Base-by-base conservation (phyloP, 257 asterid species). In the Solanum sejunctum region DNA sequence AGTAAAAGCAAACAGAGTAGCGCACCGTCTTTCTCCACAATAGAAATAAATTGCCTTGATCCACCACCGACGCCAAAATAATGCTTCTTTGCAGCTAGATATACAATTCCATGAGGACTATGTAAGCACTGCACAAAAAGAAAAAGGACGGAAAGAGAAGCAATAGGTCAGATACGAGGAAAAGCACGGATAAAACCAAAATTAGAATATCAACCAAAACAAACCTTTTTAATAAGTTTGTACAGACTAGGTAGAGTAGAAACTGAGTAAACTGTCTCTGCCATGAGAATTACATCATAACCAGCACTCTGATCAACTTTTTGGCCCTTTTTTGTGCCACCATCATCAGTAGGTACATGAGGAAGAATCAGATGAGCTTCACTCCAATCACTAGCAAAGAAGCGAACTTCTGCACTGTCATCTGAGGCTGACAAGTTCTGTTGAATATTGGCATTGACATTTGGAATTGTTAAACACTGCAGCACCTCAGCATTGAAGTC, bases 1-100 rank as follows among this genome's bases (percentile, higher is more conserved):
- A 3, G 80, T 43, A n/a, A n/a, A 10, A 45, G 57, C 47, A 75
- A 12, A 26, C 64, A 15, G 0, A 16, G 47, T 3, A 83, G 84
- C 93, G 87, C 85, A 97, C 99, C 95, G 49, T 94, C 97, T 86
- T 94, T 92, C 86, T 94, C 99, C 20, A 91, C 92, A 28, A 97
- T 15, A 52, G 98, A 95, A 41, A 95, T 85, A 85, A 95, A 97
- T 64, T 89, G 90, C 89, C 98, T 91, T 13, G 99, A 93, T 86
- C 99, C 99, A 84, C 99, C 99, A 61, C 99, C 99, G 0, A 97
- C 99, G 84, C 99, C 99, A 82, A 97, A 95, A 86, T 97, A 97
- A 87, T 95, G 82, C 84, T 97, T 97, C 93, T 95, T 97, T 84
- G 98, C 99, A 60, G 99, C 98, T 97, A 97, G 88, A 86, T 97